These are phyloP conservation scores for Gymnopilus junonius DNA, from an alignment of 768 basidiomycete species.

Conservation along the genomic window DNA sequence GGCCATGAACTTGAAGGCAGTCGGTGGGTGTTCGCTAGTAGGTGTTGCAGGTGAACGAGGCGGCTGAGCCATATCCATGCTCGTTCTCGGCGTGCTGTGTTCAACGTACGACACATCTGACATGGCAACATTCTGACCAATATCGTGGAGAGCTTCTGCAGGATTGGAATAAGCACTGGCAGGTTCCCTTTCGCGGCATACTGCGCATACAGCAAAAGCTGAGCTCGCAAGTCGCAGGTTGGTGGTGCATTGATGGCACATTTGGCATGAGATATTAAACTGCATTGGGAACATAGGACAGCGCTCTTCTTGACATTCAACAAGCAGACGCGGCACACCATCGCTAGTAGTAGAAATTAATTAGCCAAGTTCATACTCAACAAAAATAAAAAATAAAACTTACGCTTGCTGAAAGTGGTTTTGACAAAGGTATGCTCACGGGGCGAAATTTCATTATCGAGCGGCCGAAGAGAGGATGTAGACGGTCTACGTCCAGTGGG, in stretches of 20 bases:
- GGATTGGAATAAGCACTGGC: slow-evolving; percentile 57
- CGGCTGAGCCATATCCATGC: slow-evolving; percentile 46
- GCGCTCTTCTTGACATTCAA: slow-evolving; percentile 82
- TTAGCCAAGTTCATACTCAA: slow-evolving; percentile 1
- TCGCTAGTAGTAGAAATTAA: slow-evolving; percentile 54
- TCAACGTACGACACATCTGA: slow-evolving; percentile 62
- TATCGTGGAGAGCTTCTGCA: slow-evolving; percentile 46
- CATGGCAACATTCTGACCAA: slow-evolving; percentile 48
- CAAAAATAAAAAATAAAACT: slow-evolving; percentile 33
- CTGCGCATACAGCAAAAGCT: slow-evolving; percentile 78
- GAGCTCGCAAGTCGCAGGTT: slow-evolving; percentile 82
- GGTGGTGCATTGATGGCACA: slow-evolving; percentile 76
- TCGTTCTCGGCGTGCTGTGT: slow-evolving; percentile 51
- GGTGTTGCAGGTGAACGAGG: slow-evolving; percentile 32
- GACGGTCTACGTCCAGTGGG: slow-evolving; percentile 45
- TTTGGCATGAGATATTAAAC: slow-evolving; percentile 83
- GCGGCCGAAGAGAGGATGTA: slow-evolving; percentile 41
- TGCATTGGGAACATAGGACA: slow-evolving; percentile 88
- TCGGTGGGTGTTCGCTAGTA: slow-evolving; percentile 47
- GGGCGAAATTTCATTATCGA: slow-evolving; percentile 56
- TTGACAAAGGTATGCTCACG: slow-evolving; percentile 87
- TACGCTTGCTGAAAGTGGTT: slow-evolving; percentile 92
- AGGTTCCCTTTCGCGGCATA: slow-evolving; percentile 74
- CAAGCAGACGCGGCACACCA: slow-evolving; percentile 86
- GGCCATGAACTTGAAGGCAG: slow-evolving; percentile 66